These are phyloP conservation scores for Aspergillus asperescens DNA, from an alignment of 495 filamentous ascomycete species.

Conservation along the genomic window DNA sequence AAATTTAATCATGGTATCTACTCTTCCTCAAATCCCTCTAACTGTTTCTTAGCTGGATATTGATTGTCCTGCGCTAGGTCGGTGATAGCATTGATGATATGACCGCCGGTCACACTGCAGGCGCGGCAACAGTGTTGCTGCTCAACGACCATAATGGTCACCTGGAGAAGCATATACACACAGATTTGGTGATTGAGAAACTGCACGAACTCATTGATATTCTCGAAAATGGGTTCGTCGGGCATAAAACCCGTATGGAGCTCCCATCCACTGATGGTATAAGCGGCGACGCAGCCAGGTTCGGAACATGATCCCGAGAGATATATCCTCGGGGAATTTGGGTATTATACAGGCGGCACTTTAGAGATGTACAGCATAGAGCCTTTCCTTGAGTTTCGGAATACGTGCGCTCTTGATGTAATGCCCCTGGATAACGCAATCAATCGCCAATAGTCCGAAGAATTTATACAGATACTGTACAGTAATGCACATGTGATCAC, in stretches of 20 bases:
- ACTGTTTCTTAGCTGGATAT: not conserved
- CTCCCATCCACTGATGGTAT: conserved; percentile 12
- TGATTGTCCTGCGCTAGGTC: conserved; percentile 41
- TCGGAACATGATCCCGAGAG: not conserved
- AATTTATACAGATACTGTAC: not conserved
- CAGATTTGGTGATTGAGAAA: conserved; percentile 60
- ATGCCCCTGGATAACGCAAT: not conserved
- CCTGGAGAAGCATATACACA: conserved; percentile 69
- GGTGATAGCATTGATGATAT: conserved; percentile 94
- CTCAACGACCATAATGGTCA: conserved; percentile 73
- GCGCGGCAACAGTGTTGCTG: conserved; percentile 84
- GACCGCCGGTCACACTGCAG: conserved; percentile 77
- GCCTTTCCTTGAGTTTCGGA: not conserved
- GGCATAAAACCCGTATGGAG: conserved; percentile 20
- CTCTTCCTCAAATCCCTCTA: not conserved
- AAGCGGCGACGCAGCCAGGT: not conserved
- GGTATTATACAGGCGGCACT: not conserved
- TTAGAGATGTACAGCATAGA: not conserved
- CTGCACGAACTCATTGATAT: conserved; percentile 68
- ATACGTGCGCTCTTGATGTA: not conserved
- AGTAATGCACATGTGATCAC: not conserved
- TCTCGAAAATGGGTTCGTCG: conserved; percentile 60
- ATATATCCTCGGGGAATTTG: not conserved
- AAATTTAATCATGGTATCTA: conserved; percentile 52
- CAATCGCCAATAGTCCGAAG: not conserved